Percentiles rank a stretch among this genome's conserved stretches.
phyloP scores from a whole-genome alignment of 345 rosid species.

The Jatropha curcas region DNA sequence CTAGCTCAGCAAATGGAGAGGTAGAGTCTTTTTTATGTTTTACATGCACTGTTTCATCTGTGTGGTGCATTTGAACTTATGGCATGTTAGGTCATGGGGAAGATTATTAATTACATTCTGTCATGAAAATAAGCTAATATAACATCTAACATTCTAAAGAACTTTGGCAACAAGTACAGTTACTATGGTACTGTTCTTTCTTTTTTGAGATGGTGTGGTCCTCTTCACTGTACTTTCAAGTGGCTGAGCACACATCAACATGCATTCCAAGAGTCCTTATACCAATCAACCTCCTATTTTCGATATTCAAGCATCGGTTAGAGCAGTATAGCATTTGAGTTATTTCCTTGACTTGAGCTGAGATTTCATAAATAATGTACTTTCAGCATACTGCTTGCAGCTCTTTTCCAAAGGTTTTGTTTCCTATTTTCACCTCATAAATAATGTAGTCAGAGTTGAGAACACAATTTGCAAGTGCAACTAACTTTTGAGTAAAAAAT shows the following conservation, averaged over 20 bases:
- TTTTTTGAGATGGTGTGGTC: not conserved
- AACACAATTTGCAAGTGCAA: not conserved
- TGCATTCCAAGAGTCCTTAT: not conserved
- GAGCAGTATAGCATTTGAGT: not conserved
- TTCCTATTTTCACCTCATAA: not conserved
- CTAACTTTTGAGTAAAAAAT: not conserved
- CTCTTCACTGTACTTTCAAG: not conserved
- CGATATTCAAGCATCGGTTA: not conserved
- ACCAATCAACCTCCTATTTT: not conserved
- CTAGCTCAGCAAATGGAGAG: slow-evolving; percentile 61
- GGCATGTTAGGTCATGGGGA: not conserved
- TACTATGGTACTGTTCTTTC: not conserved
- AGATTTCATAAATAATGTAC: not conserved
- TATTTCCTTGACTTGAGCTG: not conserved
- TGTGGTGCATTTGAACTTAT: not conserved
- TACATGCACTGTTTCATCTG: too few relatives aligned
- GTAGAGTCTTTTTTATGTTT: slow-evolving; percentile 32
- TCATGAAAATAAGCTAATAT: not conserved
- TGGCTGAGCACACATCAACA: not conserved
- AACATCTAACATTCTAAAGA: not conserved
- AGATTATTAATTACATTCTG: not conserved
- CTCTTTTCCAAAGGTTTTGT: not conserved
- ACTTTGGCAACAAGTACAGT: not conserved
- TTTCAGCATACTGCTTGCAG: not conserved
- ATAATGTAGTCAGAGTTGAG: not conserved